phyloP scores from a whole-genome alignment of 1,284 basidiomycete species.

The Trametes hirsuta region DNA sequence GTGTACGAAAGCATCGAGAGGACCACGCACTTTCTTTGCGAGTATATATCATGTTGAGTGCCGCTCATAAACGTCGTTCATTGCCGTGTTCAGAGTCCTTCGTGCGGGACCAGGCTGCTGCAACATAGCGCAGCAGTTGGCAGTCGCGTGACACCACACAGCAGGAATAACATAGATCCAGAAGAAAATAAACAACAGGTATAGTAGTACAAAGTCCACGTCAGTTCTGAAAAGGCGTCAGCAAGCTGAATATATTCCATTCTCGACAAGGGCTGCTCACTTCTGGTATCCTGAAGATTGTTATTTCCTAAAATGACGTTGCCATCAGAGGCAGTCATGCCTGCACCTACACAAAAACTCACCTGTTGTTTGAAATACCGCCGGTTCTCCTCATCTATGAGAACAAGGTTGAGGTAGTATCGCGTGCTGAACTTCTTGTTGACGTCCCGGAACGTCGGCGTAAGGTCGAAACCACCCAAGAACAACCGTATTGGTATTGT shows the following conservation, averaged over 20 bases:
- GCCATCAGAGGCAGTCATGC: neutral
- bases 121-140: too few relatives aligned
- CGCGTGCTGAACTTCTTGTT: constrained; percentile 99
- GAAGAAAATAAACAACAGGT: constrained; percentile 33
- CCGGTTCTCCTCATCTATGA: constrained; percentile 97
- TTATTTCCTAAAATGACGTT: constrained; percentile 57
- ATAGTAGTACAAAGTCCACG: constrained; percentile 31
- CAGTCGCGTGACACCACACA: neutral
- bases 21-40: too few relatives aligned
- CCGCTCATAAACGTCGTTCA: too few relatives aligned
- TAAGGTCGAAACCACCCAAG: constrained; percentile 97
- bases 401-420: constrained; percentile 96
- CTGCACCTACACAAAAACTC: neutral
- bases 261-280: constrained; percentile 41
- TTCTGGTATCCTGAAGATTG: constrained; percentile 77
- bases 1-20: too few relatives aligned
- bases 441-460: constrained; percentile 97
- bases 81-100: too few relatives aligned
- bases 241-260: neutral
- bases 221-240: constrained; percentile 28
- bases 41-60: too few relatives aligned
- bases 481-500: constrained; percentile 98
- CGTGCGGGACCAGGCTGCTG: too few relatives aligned
- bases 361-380: constrained; percentile 92
- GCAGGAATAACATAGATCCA: constrained; percentile 19